phyloP scores from a whole-genome alignment of 2,329 filamentous ascomycete genomes.

The Sporothrix brunneoviolacea region DNA sequence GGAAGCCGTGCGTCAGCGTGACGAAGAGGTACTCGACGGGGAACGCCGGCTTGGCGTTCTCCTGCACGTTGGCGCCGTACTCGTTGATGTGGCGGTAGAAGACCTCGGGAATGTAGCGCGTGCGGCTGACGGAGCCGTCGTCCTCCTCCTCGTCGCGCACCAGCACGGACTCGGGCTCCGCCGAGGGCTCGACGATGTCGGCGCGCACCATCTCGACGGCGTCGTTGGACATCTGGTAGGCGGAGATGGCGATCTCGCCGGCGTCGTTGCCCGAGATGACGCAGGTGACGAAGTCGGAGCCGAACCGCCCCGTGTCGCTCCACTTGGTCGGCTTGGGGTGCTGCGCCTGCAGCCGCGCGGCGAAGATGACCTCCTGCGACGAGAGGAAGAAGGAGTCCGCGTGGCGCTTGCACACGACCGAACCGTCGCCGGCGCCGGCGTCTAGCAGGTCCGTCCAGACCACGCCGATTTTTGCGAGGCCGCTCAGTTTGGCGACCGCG shows the following conservation, averaged over 20 bases:
- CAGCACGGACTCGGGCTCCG: slow-evolving; percentile 88
- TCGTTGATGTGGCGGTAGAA: slow-evolving; percentile 96
- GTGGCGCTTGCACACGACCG: slow-evolving; percentile 90
- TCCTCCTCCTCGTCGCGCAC: slow-evolving; percentile 89
- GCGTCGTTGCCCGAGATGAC: slow-evolving; percentile 88
- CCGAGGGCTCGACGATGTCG: slow-evolving; percentile 90
- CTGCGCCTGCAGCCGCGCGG: slow-evolving; percentile 77
- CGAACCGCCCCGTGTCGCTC: slow-evolving; percentile 91
- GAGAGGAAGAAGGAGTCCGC: slow-evolving; percentile 92
- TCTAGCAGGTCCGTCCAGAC: slow-evolving; percentile 92
- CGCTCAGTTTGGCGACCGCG: slow-evolving; percentile 72
- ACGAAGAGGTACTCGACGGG: slow-evolving; percentile 95
- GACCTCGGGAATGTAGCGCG: slow-evolving; percentile 91
- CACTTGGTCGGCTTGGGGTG: slow-evolving; percentile 90
- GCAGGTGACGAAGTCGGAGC: slow-evolving; percentile 95
- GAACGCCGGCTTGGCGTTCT: slow-evolving; percentile 94
- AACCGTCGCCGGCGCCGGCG: slow-evolving; percentile 71
- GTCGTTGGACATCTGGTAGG: slow-evolving; percentile 92
- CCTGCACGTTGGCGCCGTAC: slow-evolving; percentile 91
- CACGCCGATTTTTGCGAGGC: slow-evolving; percentile 80
- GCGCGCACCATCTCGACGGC: slow-evolving; percentile 96
- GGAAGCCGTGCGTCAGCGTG: slow-evolving; percentile 94
- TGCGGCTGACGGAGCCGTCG: slow-evolving; percentile 58
- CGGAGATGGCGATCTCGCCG: slow-evolving; percentile 79
- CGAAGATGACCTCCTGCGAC: slow-evolving; percentile 85